Base-by-base conservation (phyloP, 768 basidiomycete species). In the Xerocomus spinulosus region DNA sequence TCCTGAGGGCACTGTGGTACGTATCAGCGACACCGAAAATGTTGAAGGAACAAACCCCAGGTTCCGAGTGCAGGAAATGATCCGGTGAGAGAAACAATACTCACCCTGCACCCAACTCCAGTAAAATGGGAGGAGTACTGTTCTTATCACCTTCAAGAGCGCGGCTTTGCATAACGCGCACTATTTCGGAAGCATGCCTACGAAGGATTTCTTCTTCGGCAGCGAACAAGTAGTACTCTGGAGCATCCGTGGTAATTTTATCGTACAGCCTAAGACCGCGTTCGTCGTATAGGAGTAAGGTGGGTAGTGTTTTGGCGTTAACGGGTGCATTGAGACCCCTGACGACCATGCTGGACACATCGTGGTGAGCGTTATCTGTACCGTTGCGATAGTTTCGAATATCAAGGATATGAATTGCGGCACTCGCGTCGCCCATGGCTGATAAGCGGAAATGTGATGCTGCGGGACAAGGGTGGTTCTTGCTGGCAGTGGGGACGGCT, bases 31-130 rank as follows among this genome's bases (percentile, higher is more conserved):
- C 13, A 14, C 9, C 25, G 13, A 23, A n/a, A 23, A 42, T 13
- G 14, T 43, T 21, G 12, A 46, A 23, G 35, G 29, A 32, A 2
- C 33, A 28, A 17, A 24, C 24, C 8, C 9, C n/a, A 9, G 9
- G 21, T 23, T n/a, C n/a, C n/a, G n/a, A n/a, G n/a, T n/a, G n/a
- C n/a, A n/a, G n/a, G n/a, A n/a, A n/a, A n/a, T n/a, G n/a, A n/a
- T n/a, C n/a, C n/a, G 12, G 46, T 30, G 39, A 25, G 9, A 14
- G 24, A 18, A 41, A 33, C 29, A 40, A 25, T 4, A 38, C 89
- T 76, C 66, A 93, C 91, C 94, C 94, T 9, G 93, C 90, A 36
- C 95, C 94, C n/a, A 98, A 77, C 62, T 97, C 94, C 34, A 97
- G 74, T 7, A 96, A 74, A 43, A 83, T 75, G 44, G 81, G 78